Evolutionary conservation across 2,329 filamentous ascomycete species (phyloP).

Genomic region (Diaporthe vexans): DNA sequence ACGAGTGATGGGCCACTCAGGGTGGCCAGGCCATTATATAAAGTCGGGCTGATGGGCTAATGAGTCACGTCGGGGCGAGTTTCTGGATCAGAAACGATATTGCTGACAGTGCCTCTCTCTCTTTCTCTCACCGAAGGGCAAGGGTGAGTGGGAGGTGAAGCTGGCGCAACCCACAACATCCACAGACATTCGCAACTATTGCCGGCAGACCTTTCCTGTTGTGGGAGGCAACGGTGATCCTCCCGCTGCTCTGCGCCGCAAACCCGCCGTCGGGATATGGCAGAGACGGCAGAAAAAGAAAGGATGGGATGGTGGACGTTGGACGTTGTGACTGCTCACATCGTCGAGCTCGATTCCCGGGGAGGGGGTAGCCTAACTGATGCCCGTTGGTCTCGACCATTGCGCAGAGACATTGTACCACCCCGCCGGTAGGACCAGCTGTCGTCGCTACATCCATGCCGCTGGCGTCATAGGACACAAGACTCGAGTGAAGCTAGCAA

Average conservation of each 20-base stretch:
- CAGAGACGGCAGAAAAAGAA: not conserved
- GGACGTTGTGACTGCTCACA: conserved; percentile 28
- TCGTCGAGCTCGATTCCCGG: not conserved
- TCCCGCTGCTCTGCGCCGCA: conserved; percentile 23
- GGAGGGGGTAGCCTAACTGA: not conserved
- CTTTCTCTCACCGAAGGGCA: not conserved
- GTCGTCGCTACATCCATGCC: not conserved
- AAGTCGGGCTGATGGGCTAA: conserved; percentile 6
- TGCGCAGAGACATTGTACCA: not conserved
- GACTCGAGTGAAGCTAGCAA: not conserved
- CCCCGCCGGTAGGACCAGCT: not conserved
- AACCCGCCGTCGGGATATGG: conserved; percentile 5
- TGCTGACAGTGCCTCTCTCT: not conserved
- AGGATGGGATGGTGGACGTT: not conserved
- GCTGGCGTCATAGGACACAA: conserved; percentile 13
- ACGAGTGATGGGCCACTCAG: not conserved
- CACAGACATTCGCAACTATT: conserved; percentile 22
- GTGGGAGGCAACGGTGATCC: conserved; percentile 23
- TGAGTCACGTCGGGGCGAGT: conserved; percentile 13
- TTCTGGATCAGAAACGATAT: conserved; percentile 6
- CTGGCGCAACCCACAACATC: conserved; percentile 23
- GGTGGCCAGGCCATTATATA: conserved; percentile 1
- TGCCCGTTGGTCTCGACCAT: conserved; percentile 5
- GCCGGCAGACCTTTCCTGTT: conserved; percentile 26
- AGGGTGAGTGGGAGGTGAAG: not conserved